Percentiles rank a stretch among this genome's conserved stretches.
Evolutionary conservation across 1,139 yeast genomes (phyloP).

Genomic region (Geotrichum bryndzae): DNA sequence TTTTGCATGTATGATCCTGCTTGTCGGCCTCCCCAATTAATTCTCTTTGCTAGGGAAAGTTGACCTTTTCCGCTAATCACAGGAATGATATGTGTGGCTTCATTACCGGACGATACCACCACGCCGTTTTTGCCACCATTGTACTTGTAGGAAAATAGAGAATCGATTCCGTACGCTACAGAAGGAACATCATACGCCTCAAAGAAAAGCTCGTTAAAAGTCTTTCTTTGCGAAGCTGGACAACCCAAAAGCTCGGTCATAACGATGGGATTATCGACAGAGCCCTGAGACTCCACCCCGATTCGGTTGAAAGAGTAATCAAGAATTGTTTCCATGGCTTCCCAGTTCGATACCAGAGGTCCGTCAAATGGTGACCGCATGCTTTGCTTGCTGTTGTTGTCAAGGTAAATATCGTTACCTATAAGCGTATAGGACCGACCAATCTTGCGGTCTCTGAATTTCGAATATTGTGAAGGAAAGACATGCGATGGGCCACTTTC

Average conservation of each 20-base stretch:
- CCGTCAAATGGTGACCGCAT: constrained; percentile 85
- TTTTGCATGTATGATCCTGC: constrained; percentile 58
- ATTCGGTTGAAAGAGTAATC: constrained; percentile 81
- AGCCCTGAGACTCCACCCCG: constrained; percentile 47
- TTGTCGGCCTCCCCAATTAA: constrained; percentile 88
- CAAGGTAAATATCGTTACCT: constrained; percentile 77
- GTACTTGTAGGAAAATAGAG: constrained; percentile 62
- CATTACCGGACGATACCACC: constrained; percentile 77
- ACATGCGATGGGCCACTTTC: constrained; percentile 51
- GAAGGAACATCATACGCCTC: constrained; percentile 75
- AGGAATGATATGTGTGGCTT: constrained; percentile 78
- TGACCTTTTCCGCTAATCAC: constrained; percentile 63
- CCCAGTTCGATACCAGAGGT: constrained; percentile 85
- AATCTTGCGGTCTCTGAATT: constrained; percentile 73
- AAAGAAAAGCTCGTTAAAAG: constrained; percentile 68
- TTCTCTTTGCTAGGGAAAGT: constrained; percentile 64
- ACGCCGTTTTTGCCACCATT: constrained; percentile 51
- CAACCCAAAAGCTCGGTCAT: constrained; percentile 73
- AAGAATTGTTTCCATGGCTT: constrained; percentile 69
- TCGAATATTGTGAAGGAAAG: constrained; percentile 65
- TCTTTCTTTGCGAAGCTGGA: constrained; percentile 61
- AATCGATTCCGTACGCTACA: constrained; percentile 74
- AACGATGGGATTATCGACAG: constrained; percentile 72
- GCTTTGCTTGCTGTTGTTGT: constrained; percentile 59
- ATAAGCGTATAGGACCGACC: constrained; percentile 60